Conservation (phyloP, 2,329 filamentous ascomycete species). For the Thielaviopsis euricoi region DNA sequence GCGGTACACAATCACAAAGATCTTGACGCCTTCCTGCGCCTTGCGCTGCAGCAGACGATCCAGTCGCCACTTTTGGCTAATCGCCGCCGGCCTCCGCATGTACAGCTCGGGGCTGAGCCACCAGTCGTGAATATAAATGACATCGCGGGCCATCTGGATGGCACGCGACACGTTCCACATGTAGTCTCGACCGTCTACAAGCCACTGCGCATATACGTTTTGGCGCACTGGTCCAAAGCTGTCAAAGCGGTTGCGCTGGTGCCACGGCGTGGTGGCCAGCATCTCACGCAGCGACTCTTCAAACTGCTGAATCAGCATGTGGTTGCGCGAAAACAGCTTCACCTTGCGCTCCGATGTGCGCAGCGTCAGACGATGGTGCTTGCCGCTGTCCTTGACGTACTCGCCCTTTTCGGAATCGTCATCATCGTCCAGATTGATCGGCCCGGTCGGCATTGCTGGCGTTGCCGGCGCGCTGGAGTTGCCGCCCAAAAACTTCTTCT, state of each 20-base stretch:
- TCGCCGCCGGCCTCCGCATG: conserved; percentile 80
- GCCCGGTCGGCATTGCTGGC: conserved; percentile 1
- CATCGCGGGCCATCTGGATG: conserved; percentile 91
- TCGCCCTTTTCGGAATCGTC: conserved; percentile 11
- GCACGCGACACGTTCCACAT: conserved; percentile 99
- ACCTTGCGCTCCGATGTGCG: conserved; percentile 84
- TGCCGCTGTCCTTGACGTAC: conserved; percentile 14
- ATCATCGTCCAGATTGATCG: conserved; percentile 6
- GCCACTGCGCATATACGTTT: conserved; percentile 83
- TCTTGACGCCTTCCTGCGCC: conserved; percentile 85
- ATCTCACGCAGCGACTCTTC: conserved; percentile 84
- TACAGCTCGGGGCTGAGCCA: conserved; percentile 96
- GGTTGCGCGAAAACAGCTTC: conserved; percentile 79
- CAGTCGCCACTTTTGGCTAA: conserved; percentile 94
- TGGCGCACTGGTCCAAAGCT: conserved; percentile 85
- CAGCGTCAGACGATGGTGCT: conserved; percentile 79
- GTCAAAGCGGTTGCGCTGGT: conserved; percentile 67
- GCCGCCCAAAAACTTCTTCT: conserved; percentile 31
- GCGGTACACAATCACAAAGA: conserved; percentile 94
- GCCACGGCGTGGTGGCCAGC: conserved; percentile 69
- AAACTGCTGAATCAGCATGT: conserved; percentile 78
- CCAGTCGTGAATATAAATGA: conserved; percentile 99
- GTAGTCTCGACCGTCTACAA: conserved; percentile 91
- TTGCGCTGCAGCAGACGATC: conserved; percentile 88
- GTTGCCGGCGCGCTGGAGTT: conserved; percentile 6